Conservation (phyloP, 495 filamentous ascomycete species). For the Podospora conica region DNA sequence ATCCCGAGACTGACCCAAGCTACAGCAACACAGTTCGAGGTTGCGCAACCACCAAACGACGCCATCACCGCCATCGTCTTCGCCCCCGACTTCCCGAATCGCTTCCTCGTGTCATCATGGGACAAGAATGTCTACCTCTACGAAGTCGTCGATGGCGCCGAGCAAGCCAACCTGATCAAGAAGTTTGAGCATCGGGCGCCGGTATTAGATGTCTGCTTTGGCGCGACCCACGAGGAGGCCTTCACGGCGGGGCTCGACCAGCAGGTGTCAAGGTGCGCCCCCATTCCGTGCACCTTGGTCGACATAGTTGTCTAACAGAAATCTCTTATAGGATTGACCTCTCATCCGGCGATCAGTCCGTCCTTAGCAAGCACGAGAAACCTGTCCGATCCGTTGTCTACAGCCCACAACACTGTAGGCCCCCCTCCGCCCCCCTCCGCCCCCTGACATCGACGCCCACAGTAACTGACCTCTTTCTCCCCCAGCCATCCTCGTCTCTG, state of each 20-base stretch:
- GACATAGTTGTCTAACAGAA: neutral
- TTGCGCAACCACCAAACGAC: conserved; percentile 72
- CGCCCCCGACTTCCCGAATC: conserved; percentile 59
- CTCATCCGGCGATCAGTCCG: conserved; percentile 59
- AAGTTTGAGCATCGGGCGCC: conserved; percentile 80
- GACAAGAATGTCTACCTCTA: conserved; percentile 90
- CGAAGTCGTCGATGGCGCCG: conserved; percentile 52
- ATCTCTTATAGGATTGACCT: conserved; percentile 59
- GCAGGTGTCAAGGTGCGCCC: conserved; percentile 63
- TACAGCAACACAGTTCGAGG: conserved; percentile 60
- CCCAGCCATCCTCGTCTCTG: conserved; percentile 66
- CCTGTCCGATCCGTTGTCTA: conserved; percentile 81
- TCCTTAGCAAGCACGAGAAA: conserved; percentile 69
- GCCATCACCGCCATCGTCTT: conserved; percentile 83
- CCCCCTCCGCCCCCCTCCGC: neutral
- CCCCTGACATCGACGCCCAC: neutral
- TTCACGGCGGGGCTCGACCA: conserved; percentile 82
- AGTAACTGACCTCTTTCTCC: conserved; percentile 5
- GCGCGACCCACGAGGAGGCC: conserved; percentile 69
- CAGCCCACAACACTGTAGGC: conserved; percentile 61
- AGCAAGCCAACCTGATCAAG: conserved; percentile 55
- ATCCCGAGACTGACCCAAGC: conserved; percentile 3
- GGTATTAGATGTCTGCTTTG: conserved; percentile 88
- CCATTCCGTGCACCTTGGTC: neutral
- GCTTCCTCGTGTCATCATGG: conserved; percentile 88